Evolutionary conservation across 257 asterid genomes (phyloP).

Genomic region (Marsdenia floribunda): DNA sequence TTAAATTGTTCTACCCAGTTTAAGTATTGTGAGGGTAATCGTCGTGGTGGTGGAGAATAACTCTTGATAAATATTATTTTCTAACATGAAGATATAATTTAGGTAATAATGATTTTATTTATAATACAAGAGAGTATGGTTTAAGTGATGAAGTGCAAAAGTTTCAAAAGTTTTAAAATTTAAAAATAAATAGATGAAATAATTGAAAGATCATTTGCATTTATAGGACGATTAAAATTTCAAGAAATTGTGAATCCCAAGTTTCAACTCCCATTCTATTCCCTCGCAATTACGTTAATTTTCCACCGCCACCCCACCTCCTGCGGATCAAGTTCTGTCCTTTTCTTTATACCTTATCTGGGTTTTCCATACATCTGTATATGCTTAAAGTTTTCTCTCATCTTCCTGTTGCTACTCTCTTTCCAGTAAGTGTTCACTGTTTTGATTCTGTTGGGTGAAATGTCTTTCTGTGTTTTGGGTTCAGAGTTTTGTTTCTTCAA

Average conservation of each 20-base stretch:
- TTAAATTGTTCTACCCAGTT: too few relatives aligned
- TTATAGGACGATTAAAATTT: not conserved
- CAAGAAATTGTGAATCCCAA: slow-evolving; percentile 8
- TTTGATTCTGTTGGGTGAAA: slow-evolving; percentile 2
- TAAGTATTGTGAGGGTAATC: too few relatives aligned
- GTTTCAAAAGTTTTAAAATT: too few relatives aligned
- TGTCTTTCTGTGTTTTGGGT: not conserved
- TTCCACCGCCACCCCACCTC: not conserved
- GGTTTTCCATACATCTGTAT: not conserved
- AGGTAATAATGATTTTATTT: too few relatives aligned
- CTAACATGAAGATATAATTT: too few relatives aligned
- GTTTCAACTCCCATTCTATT: not conserved
- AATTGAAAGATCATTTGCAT: not conserved
- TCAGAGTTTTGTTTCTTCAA: not conserved
- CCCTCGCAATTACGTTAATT: slow-evolving; percentile 6
- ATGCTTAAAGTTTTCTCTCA: too few relatives aligned
- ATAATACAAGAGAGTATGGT: too few relatives aligned
- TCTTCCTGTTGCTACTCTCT: not conserved
- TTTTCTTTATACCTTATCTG: not conserved
- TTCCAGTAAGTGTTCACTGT: not conserved
- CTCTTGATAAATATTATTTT: too few relatives aligned
- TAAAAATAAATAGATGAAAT: too few relatives aligned
- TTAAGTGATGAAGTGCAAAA: too few relatives aligned
- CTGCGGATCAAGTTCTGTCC: slow-evolving; percentile 3
- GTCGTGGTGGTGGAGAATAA: too few relatives aligned